A percentile compares a stretch with the other conserved stretches of the same genome.
phyloP scores from a whole-genome alignment of 495 filamentous ascomycete genomes.

The Penicillium antarcticum region DNA sequence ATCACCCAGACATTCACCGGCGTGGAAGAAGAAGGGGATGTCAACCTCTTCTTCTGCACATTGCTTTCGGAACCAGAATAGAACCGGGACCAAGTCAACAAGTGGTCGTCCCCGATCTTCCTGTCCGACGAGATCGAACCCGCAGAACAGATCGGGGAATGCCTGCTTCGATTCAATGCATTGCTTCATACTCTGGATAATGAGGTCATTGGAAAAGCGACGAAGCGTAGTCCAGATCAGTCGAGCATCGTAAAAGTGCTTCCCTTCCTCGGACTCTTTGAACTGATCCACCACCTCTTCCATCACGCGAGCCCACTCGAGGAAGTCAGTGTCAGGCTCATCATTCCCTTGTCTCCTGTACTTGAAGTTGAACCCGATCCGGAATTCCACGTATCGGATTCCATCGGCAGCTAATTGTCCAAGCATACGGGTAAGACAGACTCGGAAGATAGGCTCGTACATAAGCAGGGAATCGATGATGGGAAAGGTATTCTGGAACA shows the following conservation, averaged over 20 bases:
- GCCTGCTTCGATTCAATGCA: slow-evolving; percentile 76
- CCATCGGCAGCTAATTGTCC: slow-evolving; percentile 69
- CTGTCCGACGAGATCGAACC: slow-evolving; percentile 85
- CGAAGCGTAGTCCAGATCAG: slow-evolving; percentile 85
- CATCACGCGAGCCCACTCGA: slow-evolving; percentile 64
- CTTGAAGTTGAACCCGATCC: slow-evolving; percentile 57
- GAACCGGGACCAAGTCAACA: slow-evolving; percentile 69
- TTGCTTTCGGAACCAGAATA: slow-evolving; percentile 89
- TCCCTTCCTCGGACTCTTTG: slow-evolving; percentile 64
- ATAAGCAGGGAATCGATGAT: slow-evolving; percentile 69
- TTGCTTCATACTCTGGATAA: slow-evolving; percentile 77
- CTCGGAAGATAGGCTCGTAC: slow-evolving; percentile 89
- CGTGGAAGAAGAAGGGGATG: slow-evolving; percentile 96
- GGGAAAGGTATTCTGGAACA: slow-evolving; percentile 68
- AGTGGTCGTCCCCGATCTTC: slow-evolving; percentile 77
- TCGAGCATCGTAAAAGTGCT: slow-evolving; percentile 76
- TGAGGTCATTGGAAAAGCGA: slow-evolving; percentile 53
- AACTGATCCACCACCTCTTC: slow-evolving; percentile 79
- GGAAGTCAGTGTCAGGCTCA: slow-evolving; percentile 56
- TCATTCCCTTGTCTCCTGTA: slow-evolving; percentile 60
- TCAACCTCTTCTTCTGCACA: slow-evolving; percentile 75
- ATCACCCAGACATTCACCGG: slow-evolving; percentile 79
- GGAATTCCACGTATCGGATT: slow-evolving; percentile 73
- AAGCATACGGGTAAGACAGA: slow-evolving; percentile 66
- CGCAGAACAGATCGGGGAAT: slow-evolving; percentile 78